Conservation (phyloP, 768 basidiomycete genomes). For the Hericium erinaceus region DNA sequence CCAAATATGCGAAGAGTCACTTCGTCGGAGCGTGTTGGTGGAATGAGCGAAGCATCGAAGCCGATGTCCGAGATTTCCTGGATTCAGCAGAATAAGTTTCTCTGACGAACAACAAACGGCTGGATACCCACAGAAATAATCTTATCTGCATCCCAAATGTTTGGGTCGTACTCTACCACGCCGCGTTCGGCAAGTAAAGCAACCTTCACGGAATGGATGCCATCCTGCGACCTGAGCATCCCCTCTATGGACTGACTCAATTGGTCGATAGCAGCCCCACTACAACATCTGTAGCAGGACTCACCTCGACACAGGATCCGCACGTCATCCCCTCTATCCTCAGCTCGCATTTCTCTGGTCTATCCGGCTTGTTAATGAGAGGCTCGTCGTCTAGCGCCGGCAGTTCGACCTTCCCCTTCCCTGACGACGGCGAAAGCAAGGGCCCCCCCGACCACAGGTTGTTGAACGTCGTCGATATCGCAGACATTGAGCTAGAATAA, state of each 20-base stretch:
- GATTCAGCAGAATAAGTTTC: background rate
- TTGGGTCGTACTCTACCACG: slow-evolving; percentile 81
- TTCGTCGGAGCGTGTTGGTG: slow-evolving; percentile 50
- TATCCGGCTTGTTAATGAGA: slow-evolving; percentile 15
- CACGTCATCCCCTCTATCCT: slow-evolving; percentile 89
- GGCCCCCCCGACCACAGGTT: slow-evolving; percentile 4
- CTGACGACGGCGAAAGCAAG: slow-evolving; percentile 5
- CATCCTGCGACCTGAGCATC: slow-evolving; percentile 72
- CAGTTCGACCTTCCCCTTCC: slow-evolving; percentile 24
- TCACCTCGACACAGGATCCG: slow-evolving; percentile 79
- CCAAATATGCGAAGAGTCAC: slow-evolving; percentile 78
- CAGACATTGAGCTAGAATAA: slow-evolving; percentile 3
- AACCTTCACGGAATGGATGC: slow-evolving; percentile 89
- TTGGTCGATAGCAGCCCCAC: background rate
- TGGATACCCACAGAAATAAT: slow-evolving; percentile 34
- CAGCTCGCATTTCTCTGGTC: slow-evolving; percentile 61
- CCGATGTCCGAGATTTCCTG: slow-evolving; percentile 92
- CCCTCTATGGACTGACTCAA: slow-evolving; percentile 69
- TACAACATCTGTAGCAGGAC: slow-evolving; percentile 14
- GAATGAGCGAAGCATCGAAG: slow-evolving; percentile 79
- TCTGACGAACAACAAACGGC: slow-evolving; percentile 35
- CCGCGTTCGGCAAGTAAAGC: slow-evolving; percentile 94
- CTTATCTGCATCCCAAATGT: slow-evolving; percentile 71
- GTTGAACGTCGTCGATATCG: slow-evolving; percentile 6
- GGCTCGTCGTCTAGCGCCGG: slow-evolving; percentile 20